Evolutionary conservation across 1,139 yeast genomes (phyloP), one percentile per base, ranked within the genome.

Genomic region (Saccharomycopsis hybrid): DNA sequence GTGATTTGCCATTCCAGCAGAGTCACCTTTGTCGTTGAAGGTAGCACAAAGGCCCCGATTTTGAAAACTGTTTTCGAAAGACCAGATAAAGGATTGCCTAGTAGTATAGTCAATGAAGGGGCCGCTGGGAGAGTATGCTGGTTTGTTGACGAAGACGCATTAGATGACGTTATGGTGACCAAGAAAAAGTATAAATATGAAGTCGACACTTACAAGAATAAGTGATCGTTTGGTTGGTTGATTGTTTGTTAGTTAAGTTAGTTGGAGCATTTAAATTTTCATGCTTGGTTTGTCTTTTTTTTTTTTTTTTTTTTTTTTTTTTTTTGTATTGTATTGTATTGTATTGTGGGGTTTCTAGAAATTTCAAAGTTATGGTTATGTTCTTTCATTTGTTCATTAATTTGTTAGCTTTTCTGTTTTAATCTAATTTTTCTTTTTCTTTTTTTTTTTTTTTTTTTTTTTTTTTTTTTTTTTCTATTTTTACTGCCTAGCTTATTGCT

Each of bases 101-200:
- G 95, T 55, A 82, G 95, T 54, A 83, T 92, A 52, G 97, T 92
- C 55, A 90, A 90, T 65, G 97, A 89, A 67, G 88, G 89, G 36
- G 96, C 97, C 29, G 96, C 96, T 1, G 97, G 97, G 33, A 85
- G 85, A 68, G 96, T 92, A 7, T 80, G 92, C 18, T 92, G 98
- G 98, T 92, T 92, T 71, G 97, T 92, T 44, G 98, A 92, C 67
- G 88, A 88, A 61, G 97, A 86, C 59, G 97, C 98, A 5, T 77
- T 92, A 59, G 80, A 82, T 53, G 97, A 90, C 59, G 54, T 53
- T n/a, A 40, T 51, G 44, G 54, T 53, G n/a, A 51, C 52, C 5
- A 53, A 53, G 39, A 51, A 53, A 48, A 48, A 48, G 32, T 53
- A 53, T 47, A 51, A 53, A 35, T 53, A 24, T 33, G 54, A 53